These are phyloP conservation scores for Ogataea minuta DNA, from an alignment of 805 yeast genomes.

Conservation along the genomic window DNA sequence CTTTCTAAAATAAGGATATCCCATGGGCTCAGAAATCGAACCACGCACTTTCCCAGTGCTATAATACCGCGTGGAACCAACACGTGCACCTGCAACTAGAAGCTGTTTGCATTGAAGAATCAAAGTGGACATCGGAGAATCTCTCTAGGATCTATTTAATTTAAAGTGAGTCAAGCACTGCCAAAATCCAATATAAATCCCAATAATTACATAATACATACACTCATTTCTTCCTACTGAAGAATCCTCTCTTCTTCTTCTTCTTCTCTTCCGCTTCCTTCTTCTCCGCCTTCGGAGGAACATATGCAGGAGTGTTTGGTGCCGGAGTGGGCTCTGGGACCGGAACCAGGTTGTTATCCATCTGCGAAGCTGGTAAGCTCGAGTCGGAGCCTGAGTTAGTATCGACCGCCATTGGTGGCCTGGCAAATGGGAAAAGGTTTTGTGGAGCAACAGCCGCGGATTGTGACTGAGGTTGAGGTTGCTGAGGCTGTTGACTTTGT, in stretches of 20 bases:
- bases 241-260: conserved; percentile 65
- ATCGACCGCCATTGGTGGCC: background rate
- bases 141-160: background rate
- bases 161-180: background rate
- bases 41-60: background rate
- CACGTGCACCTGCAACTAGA: background rate
- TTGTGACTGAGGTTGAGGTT: conserved; percentile 6
- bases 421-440: background rate
- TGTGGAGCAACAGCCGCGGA: conserved; percentile 2
- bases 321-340: conserved; percentile 34
- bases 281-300: conserved; percentile 35
- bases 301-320: conserved; percentile 52
- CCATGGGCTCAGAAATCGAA: conserved; percentile 18
- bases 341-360: conserved; percentile 17
- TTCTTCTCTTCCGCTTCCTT: conserved; percentile 35
- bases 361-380: conserved; percentile 9
- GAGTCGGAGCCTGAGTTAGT: conserved; percentile 3
- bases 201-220: conserved; percentile 15
- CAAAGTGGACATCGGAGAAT: background rate
- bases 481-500: conserved; percentile 9
- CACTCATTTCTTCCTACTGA: conserved; percentile 61
- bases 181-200: background rate
- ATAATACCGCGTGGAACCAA: background rate
- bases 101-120: background rate
- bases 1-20: conserved; percentile 22